Conservation (phyloP, 164 flowering plant genomes). For the Vitis rotundifolia region DNA sequence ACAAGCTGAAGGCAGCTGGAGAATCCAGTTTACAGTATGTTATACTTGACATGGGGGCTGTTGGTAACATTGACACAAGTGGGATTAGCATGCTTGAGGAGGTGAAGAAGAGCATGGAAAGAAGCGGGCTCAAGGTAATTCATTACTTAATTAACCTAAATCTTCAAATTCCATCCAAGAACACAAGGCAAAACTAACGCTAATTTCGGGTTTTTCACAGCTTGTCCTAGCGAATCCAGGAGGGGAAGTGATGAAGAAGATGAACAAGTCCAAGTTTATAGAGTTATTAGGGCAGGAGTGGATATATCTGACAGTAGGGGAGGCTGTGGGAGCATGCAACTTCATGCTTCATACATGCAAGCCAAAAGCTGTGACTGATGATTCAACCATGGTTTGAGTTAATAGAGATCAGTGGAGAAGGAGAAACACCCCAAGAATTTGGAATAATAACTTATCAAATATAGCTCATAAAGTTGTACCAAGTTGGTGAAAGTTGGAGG, state of each 20-base stretch:
- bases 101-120: slow-evolving; percentile 46
- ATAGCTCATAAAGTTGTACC: too few relatives aligned
- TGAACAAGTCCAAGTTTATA: slow-evolving; percentile 46
- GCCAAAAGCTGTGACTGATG: slow-evolving; percentile 22
- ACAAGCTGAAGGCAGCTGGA: slow-evolving; percentile 45
- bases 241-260: slow-evolving; percentile 71
- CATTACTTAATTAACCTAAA: too few relatives aligned
- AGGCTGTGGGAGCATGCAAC: slow-evolving; percentile 69
- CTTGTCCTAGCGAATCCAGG: slow-evolving; percentile 68
- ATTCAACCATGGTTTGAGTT: not conserved
- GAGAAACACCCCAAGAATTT: not conserved
- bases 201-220: slow-evolving; percentile 19
- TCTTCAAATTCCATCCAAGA: too few relatives aligned
- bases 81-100: slow-evolving; percentile 77
- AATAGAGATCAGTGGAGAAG: not conserved
- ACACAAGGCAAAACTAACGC: not conserved
- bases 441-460: too few relatives aligned
- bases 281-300: slow-evolving; percentile 56
- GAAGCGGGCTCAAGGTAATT: slow-evolving; percentile 58
- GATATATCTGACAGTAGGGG: slow-evolving; percentile 62
- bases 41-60: slow-evolving; percentile 66
- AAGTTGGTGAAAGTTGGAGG: too few relatives aligned
- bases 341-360: slow-evolving; percentile 58
- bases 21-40: slow-evolving; percentile 57
- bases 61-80: slow-evolving; percentile 70